These are phyloP conservation scores for Rubia peregrina DNA, from an alignment of 305 asterid species.

Conservation along the genomic window DNA sequence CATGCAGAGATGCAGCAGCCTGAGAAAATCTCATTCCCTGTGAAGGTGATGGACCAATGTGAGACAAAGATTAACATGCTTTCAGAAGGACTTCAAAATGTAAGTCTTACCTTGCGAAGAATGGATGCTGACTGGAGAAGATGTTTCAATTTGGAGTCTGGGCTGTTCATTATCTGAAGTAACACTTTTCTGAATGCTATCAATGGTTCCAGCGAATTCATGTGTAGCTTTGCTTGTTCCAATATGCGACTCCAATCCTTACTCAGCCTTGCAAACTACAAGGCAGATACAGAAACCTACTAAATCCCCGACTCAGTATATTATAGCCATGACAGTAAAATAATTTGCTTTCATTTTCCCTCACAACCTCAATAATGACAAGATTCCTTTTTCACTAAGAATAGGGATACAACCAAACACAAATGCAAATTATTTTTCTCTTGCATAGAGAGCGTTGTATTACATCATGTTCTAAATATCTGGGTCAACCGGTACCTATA, in stretches of 20 bases:
- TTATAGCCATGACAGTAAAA: background rate
- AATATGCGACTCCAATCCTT: slow-evolving; percentile 62
- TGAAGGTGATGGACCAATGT: slow-evolving; percentile 23
- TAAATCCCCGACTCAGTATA: background rate
- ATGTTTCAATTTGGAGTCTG: slow-evolving; percentile 56
- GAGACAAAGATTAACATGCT: slow-evolving; percentile 16
- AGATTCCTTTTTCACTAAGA: background rate
- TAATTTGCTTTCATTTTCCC: background rate
- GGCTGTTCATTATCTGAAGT: slow-evolving; percentile 61
- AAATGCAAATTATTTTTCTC: background rate
- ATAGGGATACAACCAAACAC: background rate
- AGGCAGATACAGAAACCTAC: slow-evolving; percentile 1
- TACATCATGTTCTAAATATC: background rate
- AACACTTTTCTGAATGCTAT: slow-evolving; percentile 85
- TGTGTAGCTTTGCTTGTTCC: slow-evolving; percentile 76
- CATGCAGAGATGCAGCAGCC: slow-evolving; percentile 93
- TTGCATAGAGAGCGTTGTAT: background rate
- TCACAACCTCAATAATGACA: background rate
- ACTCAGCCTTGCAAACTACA: slow-evolving; percentile 63
- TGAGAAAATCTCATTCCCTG: slow-evolving; percentile 87
- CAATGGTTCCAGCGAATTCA: slow-evolving; percentile 92
- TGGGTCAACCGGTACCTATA: background rate
- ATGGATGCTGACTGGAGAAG: slow-evolving; percentile 81
- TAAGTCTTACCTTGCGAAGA: slow-evolving; percentile 78
- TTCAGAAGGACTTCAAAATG: slow-evolving; percentile 18